These are phyloP conservation scores for Ascochyta koolunga DNA, from an alignment of 2,329 filamentous ascomycete genomes.

Conservation along the genomic window DNA sequence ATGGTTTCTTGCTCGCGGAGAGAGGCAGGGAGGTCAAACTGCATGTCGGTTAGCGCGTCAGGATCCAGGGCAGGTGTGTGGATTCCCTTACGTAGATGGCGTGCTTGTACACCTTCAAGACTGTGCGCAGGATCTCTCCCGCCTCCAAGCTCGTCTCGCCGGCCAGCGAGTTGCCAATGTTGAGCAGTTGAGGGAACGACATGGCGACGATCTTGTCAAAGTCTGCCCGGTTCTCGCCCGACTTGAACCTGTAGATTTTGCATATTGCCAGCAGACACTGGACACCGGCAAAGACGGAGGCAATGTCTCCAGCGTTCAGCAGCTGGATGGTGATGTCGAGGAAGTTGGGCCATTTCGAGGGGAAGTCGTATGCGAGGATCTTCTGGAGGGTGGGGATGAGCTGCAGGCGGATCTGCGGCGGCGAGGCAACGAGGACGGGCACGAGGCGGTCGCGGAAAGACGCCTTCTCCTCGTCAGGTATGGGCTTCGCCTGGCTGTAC, in stretches of 20 bases:
- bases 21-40: constrained; percentile 84
- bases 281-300: constrained; percentile 87
- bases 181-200: constrained; percentile 85
- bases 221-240: constrained; percentile 78
- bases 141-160: constrained; percentile 92
- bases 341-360: constrained; percentile 90
- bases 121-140: constrained; percentile 93
- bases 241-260: constrained; percentile 93
- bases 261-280: constrained; percentile 95
- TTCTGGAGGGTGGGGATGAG: constrained; percentile 94
- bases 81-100: constrained; percentile 80
- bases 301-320: constrained; percentile 82
- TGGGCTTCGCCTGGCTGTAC: constrained; percentile 72
- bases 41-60: constrained; percentile 36
- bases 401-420: constrained; percentile 84
- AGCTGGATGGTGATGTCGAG: constrained; percentile 91
- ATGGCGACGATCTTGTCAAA: constrained; percentile 94
- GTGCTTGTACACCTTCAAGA: constrained; percentile 97
- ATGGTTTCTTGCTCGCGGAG: constrained; percentile 82
- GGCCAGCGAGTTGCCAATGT: constrained; percentile 86
- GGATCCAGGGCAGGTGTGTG: neutral
- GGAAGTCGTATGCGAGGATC: constrained; percentile 95
- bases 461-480: constrained; percentile 87
- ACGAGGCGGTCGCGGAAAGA: constrained; percentile 87
- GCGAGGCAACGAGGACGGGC: constrained; percentile 82